Evolutionary conservation across 2,329 filamentous ascomycete species (phyloP).

Genomic region (Fusarium vanettenii): DNA sequence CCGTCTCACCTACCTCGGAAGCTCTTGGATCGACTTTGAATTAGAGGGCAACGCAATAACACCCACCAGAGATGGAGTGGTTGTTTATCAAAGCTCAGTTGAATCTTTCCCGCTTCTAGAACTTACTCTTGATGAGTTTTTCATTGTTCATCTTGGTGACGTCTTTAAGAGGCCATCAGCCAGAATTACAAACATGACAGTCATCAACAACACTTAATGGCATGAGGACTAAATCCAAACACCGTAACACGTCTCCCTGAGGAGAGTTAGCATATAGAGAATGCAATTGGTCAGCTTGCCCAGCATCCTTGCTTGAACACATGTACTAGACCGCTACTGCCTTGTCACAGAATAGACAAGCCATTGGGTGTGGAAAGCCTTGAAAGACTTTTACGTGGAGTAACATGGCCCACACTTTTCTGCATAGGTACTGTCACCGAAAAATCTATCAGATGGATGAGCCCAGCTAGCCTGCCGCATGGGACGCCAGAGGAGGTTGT

Average conservation of each 20-base stretch:
- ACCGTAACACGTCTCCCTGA: neutral
- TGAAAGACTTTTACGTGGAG: neutral
- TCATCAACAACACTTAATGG: neutral
- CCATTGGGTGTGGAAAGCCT: neutral
- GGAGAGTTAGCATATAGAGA: neutral
- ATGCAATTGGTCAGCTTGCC: neutral
- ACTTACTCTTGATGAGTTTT: neutral
- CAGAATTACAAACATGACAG: neutral
- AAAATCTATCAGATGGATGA: neutral
- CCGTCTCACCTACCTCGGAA: neutral
- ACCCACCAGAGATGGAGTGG: neutral
- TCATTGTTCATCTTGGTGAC: neutral
- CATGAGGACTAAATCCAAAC: neutral
- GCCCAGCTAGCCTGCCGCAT: neutral
- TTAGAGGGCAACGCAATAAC: neutral
- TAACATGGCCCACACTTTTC: neutral
- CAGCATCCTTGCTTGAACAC: neutral
- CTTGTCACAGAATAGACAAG: neutral
- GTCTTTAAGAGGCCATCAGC: neutral
- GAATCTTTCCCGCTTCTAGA: neutral
- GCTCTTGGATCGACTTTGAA: neutral
- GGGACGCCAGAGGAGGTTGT: neutral
- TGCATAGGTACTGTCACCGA: neutral
- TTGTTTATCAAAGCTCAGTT: neutral
- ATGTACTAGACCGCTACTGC: neutral